Conservation (phyloP, 2,329 filamentous ascomycete species). For the Penicillium sclerotigenum region DNA sequence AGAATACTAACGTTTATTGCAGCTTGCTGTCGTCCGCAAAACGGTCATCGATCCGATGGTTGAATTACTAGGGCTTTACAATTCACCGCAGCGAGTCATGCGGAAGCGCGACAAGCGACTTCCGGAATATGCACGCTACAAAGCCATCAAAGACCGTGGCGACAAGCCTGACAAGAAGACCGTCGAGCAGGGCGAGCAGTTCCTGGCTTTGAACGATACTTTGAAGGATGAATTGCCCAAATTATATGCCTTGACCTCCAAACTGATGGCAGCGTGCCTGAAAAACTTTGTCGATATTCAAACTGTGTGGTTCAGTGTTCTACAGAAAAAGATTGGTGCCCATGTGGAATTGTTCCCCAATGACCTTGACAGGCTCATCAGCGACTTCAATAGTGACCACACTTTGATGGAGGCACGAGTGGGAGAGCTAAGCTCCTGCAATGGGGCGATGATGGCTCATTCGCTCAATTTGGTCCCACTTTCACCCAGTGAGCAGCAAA, state of each 20-base stretch:
- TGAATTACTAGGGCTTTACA: conserved; percentile 72
- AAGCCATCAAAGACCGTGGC: conserved; percentile 71
- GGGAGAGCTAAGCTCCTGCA: conserved; percentile 70
- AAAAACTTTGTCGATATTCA: conserved; percentile 83
- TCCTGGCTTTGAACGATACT: conserved; percentile 85
- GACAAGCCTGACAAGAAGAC: conserved; percentile 87
- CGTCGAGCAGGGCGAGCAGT: conserved; percentile 79
- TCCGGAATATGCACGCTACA: conserved; percentile 79
- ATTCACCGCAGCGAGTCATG: conserved; percentile 82
- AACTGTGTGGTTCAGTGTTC: conserved; percentile 74
- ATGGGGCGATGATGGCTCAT: conserved; percentile 63
- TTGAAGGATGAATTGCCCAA: conserved; percentile 88
- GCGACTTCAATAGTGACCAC: conserved; percentile 75
- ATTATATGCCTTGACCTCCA: conserved; percentile 76
- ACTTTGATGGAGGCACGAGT: conserved; percentile 70
- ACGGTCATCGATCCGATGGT: conserved; percentile 83
- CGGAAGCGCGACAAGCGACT: conserved; percentile 93
- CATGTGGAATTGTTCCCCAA: conserved; percentile 67
- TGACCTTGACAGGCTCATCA: conserved; percentile 69
- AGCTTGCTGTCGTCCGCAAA: conserved; percentile 67
- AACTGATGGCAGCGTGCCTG: conserved; percentile 77
- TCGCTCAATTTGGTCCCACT: conserved; percentile 59
- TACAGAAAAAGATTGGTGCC: conserved; percentile 76
- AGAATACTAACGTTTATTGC: conserved; percentile 4
- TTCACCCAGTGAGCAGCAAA: conserved; percentile 43